These are phyloP conservation scores for Penicilliopsis zonata DNA, from an alignment of 495 filamentous ascomycete genomes.

Conservation along the genomic window DNA sequence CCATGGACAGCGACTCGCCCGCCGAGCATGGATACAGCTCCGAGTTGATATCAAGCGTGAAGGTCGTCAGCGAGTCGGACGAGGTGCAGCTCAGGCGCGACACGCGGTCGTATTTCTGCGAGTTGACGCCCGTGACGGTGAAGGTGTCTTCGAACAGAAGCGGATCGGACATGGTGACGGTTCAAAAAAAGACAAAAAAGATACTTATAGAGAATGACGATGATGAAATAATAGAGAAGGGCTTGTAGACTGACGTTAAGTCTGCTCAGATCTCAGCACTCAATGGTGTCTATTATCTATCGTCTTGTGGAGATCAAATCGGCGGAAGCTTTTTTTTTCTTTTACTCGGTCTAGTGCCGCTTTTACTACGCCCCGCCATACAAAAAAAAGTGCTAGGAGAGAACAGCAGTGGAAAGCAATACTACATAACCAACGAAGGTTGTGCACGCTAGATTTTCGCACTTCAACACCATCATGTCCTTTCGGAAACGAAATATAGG, in stretches of 20 bases:
- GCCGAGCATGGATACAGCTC: constrained; percentile 72
- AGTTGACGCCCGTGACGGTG: constrained; percentile 62
- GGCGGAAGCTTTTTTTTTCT: constrained; percentile 48
- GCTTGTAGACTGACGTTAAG: too few species aligned
- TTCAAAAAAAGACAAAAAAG: neutral
- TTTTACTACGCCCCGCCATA: neutral
- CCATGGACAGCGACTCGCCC: constrained; percentile 64
- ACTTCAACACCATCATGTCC: constrained; percentile 45
- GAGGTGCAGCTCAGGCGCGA: constrained; percentile 65
- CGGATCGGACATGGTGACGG: constrained; percentile 55
- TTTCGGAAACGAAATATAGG: constrained; percentile 83
- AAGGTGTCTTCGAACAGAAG: constrained; percentile 90
- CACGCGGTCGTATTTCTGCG: constrained; percentile 89
- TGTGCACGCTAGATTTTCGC: too few species aligned
- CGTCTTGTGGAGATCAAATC: constrained; percentile 2
- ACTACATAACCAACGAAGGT: too few species aligned
- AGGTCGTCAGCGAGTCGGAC: constrained; percentile 53
- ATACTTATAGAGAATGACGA: too few species aligned
- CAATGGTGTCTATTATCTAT: too few species aligned
- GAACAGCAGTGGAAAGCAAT: too few species aligned
- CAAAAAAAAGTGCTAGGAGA: too few species aligned
- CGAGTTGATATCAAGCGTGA: constrained; percentile 87
- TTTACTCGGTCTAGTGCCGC: constrained; percentile 1
- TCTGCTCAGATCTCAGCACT: too few species aligned
- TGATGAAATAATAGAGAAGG: too few species aligned